phyloP scores from a whole-genome alignment of 139 green algal genomes.

The Pycnococcus provasolii region DNA sequence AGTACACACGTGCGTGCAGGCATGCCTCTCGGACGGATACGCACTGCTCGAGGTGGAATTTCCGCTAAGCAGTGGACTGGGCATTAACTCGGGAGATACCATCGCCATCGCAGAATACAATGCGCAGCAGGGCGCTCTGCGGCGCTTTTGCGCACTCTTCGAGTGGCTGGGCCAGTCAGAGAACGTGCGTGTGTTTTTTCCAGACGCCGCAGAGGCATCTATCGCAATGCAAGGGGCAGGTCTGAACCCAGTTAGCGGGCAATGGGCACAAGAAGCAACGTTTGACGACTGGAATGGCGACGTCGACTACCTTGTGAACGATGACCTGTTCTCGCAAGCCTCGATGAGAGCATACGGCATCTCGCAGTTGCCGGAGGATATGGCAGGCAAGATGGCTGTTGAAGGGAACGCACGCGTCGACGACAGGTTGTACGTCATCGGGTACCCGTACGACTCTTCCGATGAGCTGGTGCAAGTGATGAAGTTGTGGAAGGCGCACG shows the following conservation, averaged over 20 bases:
- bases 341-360: neutral
- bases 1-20: slow-evolving; percentile 2
- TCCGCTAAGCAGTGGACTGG: neutral
- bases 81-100: neutral
- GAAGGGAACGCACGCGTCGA: neutral
- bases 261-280: slow-evolving; percentile 8
- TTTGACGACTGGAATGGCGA: slow-evolving; percentile 8
- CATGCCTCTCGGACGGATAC: slow-evolving; percentile 6
- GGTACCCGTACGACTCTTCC: slow-evolving; percentile 11
- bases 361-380: neutral
- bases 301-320: slow-evolving; percentile 12
- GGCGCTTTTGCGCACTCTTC: neutral
- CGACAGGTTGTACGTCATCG: slow-evolving; percentile 16
- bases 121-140: neutral
- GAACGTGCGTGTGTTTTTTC: slow-evolving; percentile 12
- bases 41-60: slow-evolving; percentile 17
- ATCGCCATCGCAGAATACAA: slow-evolving; percentile 22
- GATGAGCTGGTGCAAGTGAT: slow-evolving; percentile 7
- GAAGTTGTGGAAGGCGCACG: slow-evolving; percentile 4
- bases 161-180: slow-evolving; percentile 4
- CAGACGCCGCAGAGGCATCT: slow-evolving; percentile 4
- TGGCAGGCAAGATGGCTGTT: neutral
- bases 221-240: slow-evolving; percentile 2
- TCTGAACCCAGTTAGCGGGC: slow-evolving; percentile 6
- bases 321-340: slow-evolving; percentile 2